Evolutionary conservation across 257 asterid genomes (phyloP).

Genomic region (Forsythia viridissima): DNA sequence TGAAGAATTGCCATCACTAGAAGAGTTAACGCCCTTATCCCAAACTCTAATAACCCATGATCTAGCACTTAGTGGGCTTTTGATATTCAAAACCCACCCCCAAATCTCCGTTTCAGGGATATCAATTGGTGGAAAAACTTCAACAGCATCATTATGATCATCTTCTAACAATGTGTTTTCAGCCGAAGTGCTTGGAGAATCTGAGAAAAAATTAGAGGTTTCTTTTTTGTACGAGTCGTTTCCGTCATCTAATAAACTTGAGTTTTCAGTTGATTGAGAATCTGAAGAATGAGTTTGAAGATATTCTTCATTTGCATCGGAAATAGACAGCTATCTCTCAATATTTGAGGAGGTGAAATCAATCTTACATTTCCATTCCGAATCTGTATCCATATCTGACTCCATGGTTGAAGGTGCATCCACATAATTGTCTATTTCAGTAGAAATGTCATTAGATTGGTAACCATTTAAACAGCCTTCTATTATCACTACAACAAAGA

Average conservation of each 20-base stretch:
- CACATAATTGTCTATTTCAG: conserved; percentile 73
- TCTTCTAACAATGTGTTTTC: conserved; percentile 31
- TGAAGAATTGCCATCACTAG: too few relatives aligned
- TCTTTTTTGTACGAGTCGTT: conserved; percentile 35
- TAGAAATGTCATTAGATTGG: conserved; percentile 60
- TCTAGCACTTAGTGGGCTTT: too few relatives aligned
- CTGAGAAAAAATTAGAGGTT: conserved; percentile 41
- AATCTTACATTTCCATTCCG: conserved; percentile 52
- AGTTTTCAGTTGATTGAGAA: conserved; percentile 61
- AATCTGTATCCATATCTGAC: conserved; percentile 67
- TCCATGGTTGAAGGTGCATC: conserved; percentile 83
- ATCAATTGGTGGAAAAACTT: conserved; percentile 20
- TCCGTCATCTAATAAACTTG: conserved; percentile 52
- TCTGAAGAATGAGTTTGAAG: conserved; percentile 49
- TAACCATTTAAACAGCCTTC: conserved; percentile 44
- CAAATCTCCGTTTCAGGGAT: conserved; percentile 26
- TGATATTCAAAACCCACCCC: too few relatives aligned
- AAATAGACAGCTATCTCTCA: conserved; percentile 31
- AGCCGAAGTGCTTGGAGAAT: conserved; percentile 32
- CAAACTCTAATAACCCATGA: too few relatives aligned
- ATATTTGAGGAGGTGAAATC: conserved; percentile 33
- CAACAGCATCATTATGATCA: conserved; percentile 16
- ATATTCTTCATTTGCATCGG: conserved; percentile 43
- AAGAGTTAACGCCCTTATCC: too few relatives aligned
- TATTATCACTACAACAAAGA: too few relatives aligned